phyloP scores from a whole-genome alignment of 1,284 basidiomycete species.

The Tilletia caries region DNA sequence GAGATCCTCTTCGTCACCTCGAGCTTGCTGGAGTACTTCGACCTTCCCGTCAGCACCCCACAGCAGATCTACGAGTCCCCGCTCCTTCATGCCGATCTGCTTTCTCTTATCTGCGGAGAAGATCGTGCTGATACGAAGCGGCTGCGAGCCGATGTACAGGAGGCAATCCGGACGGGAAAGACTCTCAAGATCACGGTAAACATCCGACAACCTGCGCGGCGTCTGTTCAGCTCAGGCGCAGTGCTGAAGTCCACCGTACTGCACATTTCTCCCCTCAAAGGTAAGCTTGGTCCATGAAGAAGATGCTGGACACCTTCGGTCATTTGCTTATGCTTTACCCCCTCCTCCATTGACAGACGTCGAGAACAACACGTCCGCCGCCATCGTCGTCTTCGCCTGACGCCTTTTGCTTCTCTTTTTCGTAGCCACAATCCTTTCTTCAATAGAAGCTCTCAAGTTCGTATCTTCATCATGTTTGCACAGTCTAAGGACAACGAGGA shows the following conservation, averaged over 20 bases:
- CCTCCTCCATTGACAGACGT: background rate
- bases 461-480: too few species aligned
- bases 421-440: too few species aligned
- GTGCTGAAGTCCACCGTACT: background rate
- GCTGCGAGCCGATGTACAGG: background rate
- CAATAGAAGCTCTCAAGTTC: too few species aligned
- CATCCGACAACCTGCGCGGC: slow-evolving; percentile 9
- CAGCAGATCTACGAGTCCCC: slow-evolving; percentile 16
- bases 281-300: background rate
- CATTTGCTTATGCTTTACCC: background rate
- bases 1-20: slow-evolving; percentile 25
- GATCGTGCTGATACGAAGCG: slow-evolving; percentile 12
- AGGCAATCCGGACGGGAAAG: slow-evolving; percentile 13
- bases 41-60: slow-evolving; percentile 7
- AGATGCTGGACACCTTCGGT: background rate
- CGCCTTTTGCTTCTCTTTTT: background rate
- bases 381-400: slow-evolving; percentile 4
- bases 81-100: slow-evolving; percentile 22
- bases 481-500: too few species aligned
- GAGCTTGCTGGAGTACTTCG: slow-evolving; percentile 17
- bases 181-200: slow-evolving; percentile 1
- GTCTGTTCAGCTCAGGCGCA: background rate
- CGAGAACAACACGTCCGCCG: background rate
- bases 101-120: slow-evolving; percentile 17
- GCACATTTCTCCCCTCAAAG: background rate